phyloP scores from a whole-genome alignment of 768 basidiomycete genomes.

The Omphalotus guepiniiformis region DNA sequence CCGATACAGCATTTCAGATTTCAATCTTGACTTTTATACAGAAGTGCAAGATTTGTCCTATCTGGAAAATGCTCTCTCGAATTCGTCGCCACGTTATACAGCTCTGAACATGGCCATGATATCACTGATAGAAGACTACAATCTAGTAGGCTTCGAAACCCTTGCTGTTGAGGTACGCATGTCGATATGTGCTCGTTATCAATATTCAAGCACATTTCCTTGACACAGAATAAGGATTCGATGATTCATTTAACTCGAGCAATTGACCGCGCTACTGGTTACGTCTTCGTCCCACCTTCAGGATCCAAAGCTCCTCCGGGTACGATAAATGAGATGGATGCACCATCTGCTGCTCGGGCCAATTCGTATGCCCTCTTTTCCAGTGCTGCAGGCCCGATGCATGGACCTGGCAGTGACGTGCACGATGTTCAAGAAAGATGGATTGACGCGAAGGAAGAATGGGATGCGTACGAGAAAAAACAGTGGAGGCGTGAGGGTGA shows the following conservation, averaged over 20 bases:
- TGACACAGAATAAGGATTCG: slow-evolving; percentile 80
- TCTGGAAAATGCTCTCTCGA: slow-evolving; percentile 68
- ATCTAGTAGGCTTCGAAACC: slow-evolving; percentile 93
- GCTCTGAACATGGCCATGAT: slow-evolving; percentile 88
- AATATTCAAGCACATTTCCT: slow-evolving; percentile 14
- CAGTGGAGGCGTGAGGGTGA: slow-evolving; percentile 80
- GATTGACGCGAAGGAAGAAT: slow-evolving; percentile 81
- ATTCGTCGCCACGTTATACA: slow-evolving; percentile 62
- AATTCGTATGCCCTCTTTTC: slow-evolving; percentile 69
- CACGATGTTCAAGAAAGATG: slow-evolving; percentile 80
- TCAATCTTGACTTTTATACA: slow-evolving; percentile 97
- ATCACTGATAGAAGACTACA: slow-evolving; percentile 90
- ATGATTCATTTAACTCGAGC: slow-evolving; percentile 85
- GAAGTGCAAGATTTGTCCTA: slow-evolving; percentile 95
- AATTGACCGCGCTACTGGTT: slow-evolving; percentile 91
- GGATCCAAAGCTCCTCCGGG: slow-evolving; percentile 28
- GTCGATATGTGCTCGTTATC: not conserved
- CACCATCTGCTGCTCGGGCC: slow-evolving; percentile 43
- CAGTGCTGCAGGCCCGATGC: slow-evolving; percentile 52
- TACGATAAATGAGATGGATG: slow-evolving; percentile 27
- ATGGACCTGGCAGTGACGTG: slow-evolving; percentile 39
- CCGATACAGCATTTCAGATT: slow-evolving; percentile 62
- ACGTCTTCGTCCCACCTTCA: slow-evolving; percentile 68
- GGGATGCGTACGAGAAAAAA: slow-evolving; percentile 74
- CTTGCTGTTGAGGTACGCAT: slow-evolving; percentile 83